These are phyloP conservation scores for Naegleria lovaniensis DNA, from an alignment of 208 protist genomes.

Conservation along the genomic window DNA sequence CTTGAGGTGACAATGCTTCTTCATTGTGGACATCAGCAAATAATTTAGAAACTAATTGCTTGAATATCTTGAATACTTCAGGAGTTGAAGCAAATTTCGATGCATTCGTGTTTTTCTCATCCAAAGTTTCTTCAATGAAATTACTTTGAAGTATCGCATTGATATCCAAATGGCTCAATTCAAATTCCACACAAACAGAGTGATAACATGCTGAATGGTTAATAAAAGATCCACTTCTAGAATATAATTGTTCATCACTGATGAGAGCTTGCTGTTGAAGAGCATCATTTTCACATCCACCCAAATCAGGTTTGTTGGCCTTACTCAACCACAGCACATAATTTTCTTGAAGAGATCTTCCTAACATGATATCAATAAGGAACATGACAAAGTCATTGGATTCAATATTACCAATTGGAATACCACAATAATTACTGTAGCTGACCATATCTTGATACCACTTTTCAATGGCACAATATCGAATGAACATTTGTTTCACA, in stretches of 20 bases:
- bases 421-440: neutral
- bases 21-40: neutral
- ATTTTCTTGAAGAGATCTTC: slow-evolving; percentile 34
- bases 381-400: slow-evolving; percentile 21
- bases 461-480: neutral
- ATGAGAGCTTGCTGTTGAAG: neutral
- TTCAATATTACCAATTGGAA: slow-evolving; percentile 36
- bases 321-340: slow-evolving; percentile 56
- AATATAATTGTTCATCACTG: slow-evolving; percentile 50
- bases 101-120: neutral
- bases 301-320: slow-evolving; percentile 55
- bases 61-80: neutral
- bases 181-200: slow-evolving; percentile 52
- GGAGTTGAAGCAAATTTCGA: neutral
- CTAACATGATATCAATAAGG: slow-evolving; percentile 30
- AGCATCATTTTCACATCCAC: slow-evolving; percentile 40
- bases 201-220: slow-evolving; percentile 47
- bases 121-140: slow-evolving; percentile 32
- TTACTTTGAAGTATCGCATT: slow-evolving; percentile 53
- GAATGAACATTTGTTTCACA: neutral
- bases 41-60: neutral
- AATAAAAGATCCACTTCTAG: slow-evolving; percentile 31
- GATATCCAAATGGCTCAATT: slow-evolving; percentile 46
- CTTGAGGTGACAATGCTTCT: neutral
- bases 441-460: neutral